A percentile compares a stretch with the other conserved stretches of the same genome.
Evolutionary conservation across 108 stramenopile species (phyloP).

Genomic region (Stephanodiscus triporus): DNA sequence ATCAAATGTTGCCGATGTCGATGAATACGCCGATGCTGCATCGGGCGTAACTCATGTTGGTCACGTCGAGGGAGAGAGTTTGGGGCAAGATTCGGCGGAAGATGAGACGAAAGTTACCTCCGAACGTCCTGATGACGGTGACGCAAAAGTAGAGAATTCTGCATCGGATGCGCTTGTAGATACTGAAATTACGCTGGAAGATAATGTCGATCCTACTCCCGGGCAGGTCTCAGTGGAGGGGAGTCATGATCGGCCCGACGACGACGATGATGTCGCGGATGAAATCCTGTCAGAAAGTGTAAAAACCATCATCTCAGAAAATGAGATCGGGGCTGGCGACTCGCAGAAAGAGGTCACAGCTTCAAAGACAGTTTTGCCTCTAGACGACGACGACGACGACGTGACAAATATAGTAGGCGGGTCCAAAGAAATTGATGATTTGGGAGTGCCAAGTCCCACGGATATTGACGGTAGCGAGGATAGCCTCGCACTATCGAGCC

Average conservation of each 20-base stretch:
- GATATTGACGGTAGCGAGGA: not conserved
- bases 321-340: not conserved
- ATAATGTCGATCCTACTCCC: not conserved
- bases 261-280: slow-evolving; percentile 6
- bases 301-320: not conserved
- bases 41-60: not conserved
- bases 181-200: not conserved
- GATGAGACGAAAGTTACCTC: not conserved
- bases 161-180: not conserved
- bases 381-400: slow-evolving; percentile 18
- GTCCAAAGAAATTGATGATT: not conserved
- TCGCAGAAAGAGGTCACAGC: not conserved
- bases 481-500: not conserved
- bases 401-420: not conserved
- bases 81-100: not conserved
- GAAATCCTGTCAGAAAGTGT: not conserved
- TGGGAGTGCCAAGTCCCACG: not conserved
- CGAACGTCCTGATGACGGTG: not conserved
- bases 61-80: not conserved
- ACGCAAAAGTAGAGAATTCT: not conserved
- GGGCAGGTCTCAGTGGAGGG: not conserved
- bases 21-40: not conserved
- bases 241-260: not conserved
- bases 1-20: not conserved
- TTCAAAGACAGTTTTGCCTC: slow-evolving; percentile 1